These are phyloP conservation scores for Hyphopichia burtonii DNA, from an alignment of 1,139 yeast genomes.

Conservation along the genomic window DNA sequence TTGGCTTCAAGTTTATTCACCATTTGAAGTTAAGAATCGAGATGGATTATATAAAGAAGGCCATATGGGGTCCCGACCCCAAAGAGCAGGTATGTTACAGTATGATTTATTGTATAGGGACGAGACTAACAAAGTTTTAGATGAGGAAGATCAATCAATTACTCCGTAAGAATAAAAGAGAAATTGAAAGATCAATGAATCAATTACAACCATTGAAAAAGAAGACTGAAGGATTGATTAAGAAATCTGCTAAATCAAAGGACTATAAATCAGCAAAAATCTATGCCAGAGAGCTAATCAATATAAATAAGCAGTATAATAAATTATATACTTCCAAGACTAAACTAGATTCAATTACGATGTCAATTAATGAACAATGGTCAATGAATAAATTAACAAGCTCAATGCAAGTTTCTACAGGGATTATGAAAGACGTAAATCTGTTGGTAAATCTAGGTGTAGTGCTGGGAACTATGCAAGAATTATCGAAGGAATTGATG, in stretches of 20 bases:
- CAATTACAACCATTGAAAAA: constrained; percentile 64
- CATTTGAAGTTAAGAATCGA: too few species aligned
- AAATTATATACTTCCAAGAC: constrained; percentile 81
- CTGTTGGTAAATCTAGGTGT: constrained; percentile 76
- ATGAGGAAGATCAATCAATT: constrained; percentile 80
- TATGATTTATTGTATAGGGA: not conserved
- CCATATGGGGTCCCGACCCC: constrained; percentile 95
- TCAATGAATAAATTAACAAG: constrained; percentile 81
- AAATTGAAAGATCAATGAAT: constrained; percentile 70
- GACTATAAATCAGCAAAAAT: constrained; percentile 73
- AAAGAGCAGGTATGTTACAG: constrained; percentile 65
- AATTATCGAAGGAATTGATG: constrained; percentile 81
- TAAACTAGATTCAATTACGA: constrained; percentile 76
- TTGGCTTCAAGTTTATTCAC: too few species aligned
- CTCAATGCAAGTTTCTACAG: constrained; percentile 76
- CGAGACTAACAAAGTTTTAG: constrained; percentile 33
- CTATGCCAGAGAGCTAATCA: constrained; percentile 80
- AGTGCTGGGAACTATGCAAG: constrained; percentile 80
- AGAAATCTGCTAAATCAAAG: constrained; percentile 72
- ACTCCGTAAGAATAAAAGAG: constrained; percentile 81
- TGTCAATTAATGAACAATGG: constrained; percentile 92
- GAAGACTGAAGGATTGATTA: constrained; percentile 76
- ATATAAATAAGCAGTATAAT: constrained; percentile 70
- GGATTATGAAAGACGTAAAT: constrained; percentile 87
- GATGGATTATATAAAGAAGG: constrained; percentile 77